A percentile compares a stretch with the other conserved stretches of the same genome.
These are phyloP conservation scores for Taphrina pruni DNA, from an alignment of 1,139 yeast genomes.

Conservation along the genomic window DNA sequence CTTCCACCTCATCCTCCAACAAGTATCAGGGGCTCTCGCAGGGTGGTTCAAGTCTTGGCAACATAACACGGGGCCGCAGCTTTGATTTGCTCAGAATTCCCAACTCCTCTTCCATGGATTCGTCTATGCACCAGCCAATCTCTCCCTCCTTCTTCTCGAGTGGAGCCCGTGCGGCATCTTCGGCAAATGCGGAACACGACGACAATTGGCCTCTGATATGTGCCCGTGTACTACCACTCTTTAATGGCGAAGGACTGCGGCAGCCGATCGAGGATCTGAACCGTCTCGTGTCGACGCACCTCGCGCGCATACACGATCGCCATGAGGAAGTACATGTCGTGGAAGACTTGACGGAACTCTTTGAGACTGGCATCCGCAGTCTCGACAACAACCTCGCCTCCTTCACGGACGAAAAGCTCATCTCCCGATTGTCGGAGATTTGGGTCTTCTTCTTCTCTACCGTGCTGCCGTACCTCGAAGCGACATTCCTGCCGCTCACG, in stretches of 20 bases:
- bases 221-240: constrained; percentile 57
- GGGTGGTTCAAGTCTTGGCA: neutral
- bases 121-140: constrained; percentile 7
- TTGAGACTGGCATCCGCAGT: constrained; percentile 56
- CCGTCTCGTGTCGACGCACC: constrained; percentile 58
- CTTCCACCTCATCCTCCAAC: neutral
- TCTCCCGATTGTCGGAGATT: constrained; percentile 51
- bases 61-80: constrained; percentile 24
- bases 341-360: constrained; percentile 58
- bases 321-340: constrained; percentile 55
- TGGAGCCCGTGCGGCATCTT: constrained; percentile 3
- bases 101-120: neutral
- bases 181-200: constrained; percentile 48
- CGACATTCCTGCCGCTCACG: constrained; percentile 66
- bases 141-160: constrained; percentile 37
- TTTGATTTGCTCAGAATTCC: constrained; percentile 23
- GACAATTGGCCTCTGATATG: constrained; percentile 60
- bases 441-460: constrained; percentile 66
- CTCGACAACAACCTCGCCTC: constrained; percentile 52
- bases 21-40: constrained; percentile 1
- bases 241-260: constrained; percentile 58
- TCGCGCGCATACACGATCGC: constrained; percentile 55
- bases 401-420: constrained; percentile 46
- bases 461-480: constrained; percentile 64
- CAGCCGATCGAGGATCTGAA: constrained; percentile 66